Percentiles rank a stretch among this genome's conserved stretches.
These are phyloP conservation scores for Xylaria grammica DNA, from an alignment of 495 filamentous ascomycete genomes.

Conservation along the genomic window DNA sequence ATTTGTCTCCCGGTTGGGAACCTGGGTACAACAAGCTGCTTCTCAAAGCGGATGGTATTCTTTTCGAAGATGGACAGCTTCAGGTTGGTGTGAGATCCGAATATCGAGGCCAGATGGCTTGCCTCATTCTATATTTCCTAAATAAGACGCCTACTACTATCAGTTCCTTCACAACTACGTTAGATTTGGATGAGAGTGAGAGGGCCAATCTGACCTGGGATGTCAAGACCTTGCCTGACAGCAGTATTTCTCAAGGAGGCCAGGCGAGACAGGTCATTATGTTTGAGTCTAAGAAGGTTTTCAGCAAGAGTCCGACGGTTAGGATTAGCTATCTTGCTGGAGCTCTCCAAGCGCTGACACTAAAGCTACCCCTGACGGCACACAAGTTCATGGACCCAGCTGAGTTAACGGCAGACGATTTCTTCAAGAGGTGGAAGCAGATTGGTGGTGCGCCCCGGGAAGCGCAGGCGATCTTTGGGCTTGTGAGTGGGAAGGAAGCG, in stretches of 20 bases:
- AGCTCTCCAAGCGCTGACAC: constrained; percentile 87
- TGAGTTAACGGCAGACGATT: constrained; percentile 81
- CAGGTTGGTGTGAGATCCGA: constrained; percentile 92
- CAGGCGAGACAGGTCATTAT: constrained; percentile 95
- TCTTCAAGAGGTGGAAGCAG: constrained; percentile 99
- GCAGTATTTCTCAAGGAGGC: constrained; percentile 69
- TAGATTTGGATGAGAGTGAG: constrained; percentile 77
- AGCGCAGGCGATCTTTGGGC: constrained; percentile 81
- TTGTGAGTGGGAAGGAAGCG: constrained; percentile 55
- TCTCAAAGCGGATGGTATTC: constrained; percentile 78
- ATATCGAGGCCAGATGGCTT: constrained; percentile 91
- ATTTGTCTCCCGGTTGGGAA: constrained; percentile 94
- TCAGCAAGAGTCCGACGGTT: constrained; percentile 85
- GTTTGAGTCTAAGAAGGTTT: constrained; percentile 83
- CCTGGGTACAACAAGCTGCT: constrained; percentile 86
- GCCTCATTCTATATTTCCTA: constrained; percentile 91
- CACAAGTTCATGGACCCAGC: constrained; percentile 98
- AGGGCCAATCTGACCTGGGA: constrained; percentile 76
- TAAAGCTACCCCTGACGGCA: constrained; percentile 85
- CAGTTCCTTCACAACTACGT: constrained; percentile 88
- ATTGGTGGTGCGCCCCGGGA: constrained; percentile 90
- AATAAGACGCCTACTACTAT: constrained; percentile 88
- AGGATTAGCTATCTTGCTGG: constrained; percentile 93
- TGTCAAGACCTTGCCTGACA: constrained; percentile 86
- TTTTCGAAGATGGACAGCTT: constrained; percentile 94